Percentiles rank a stretch among this genome's conserved stretches.
Conservation (phyloP, 148 eudicot species). For the Nepenthes gracilis region DNA sequence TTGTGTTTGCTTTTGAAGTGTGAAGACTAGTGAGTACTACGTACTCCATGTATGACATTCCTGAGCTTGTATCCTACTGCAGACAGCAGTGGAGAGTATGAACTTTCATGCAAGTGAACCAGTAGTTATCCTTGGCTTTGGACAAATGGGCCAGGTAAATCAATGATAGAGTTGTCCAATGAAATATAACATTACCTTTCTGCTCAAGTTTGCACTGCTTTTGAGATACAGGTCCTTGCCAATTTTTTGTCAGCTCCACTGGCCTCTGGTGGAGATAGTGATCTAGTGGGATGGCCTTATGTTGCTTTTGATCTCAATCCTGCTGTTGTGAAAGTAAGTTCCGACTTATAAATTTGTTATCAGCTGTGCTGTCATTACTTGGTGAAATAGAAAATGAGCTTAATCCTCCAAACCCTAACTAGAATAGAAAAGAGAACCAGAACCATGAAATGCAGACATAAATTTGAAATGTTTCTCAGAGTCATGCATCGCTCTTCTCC, state of each 20-base stretch:
- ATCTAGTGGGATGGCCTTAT: constrained; percentile 66
- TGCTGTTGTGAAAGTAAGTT: constrained; percentile 76
- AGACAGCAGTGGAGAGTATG: constrained; percentile 42
- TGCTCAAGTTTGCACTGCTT: neutral
- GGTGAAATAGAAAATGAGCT: neutral
- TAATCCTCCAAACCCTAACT: too few species aligned
- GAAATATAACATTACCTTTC: neutral
- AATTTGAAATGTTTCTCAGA: too few species aligned
- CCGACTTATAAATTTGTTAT: neutral
- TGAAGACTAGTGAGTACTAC: neutral
- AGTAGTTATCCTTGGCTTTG: constrained; percentile 93
- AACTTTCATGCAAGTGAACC: constrained; percentile 79
- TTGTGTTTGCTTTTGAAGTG: neutral
- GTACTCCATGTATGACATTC: too few species aligned
- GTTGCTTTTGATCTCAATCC: constrained; percentile 92
- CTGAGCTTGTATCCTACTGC: constrained; percentile 5
- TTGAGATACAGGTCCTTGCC: constrained; percentile 66
- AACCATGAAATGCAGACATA: too few species aligned
- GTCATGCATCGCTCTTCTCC: too few species aligned
- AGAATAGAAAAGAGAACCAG: too few species aligned
- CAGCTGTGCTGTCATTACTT: neutral
- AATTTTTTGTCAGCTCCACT: constrained; percentile 80
- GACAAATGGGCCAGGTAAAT: constrained; percentile 92
- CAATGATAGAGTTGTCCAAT: neutral
- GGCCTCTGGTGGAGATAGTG: constrained; percentile 58